Percentiles rank a stretch among this genome's conserved stretches.
Evolutionary conservation across 345 rosid species (phyloP).

Genomic region (Eucalyptus cloeziana): DNA sequence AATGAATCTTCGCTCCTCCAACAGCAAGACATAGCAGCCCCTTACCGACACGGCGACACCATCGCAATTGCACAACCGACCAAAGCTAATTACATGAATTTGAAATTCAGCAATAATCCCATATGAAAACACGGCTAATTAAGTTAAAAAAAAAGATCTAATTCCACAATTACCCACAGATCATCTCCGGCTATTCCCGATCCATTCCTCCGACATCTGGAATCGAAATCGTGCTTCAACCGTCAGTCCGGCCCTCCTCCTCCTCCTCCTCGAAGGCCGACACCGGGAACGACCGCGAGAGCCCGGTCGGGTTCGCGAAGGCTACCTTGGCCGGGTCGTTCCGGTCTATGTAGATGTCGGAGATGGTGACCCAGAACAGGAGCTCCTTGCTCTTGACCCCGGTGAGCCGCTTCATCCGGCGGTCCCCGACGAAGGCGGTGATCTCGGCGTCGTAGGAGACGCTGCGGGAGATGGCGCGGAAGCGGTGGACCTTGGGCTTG

Average conservation of each 20-base stretch:
- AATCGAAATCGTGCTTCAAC: neutral
- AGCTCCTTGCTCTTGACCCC: constrained; percentile 15
- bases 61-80: neutral
- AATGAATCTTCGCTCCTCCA: neutral
- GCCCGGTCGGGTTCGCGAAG: constrained; percentile 1
- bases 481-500: constrained; percentile 8
- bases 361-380: constrained; percentile 7
- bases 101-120: neutral
- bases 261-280: constrained; percentile 15
- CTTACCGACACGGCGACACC: neutral
- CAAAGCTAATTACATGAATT: neutral
- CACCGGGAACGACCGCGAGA: constrained; percentile 4
- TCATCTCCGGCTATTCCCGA: neutral
- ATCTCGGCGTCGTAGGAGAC: constrained; percentile 9
- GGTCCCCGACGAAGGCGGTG: constrained; percentile 11
- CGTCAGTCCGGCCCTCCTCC: neutral
- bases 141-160: neutral
- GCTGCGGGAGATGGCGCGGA: constrained; percentile 2
- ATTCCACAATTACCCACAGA: neutral
- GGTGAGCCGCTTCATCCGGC: constrained; percentile 2
- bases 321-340: constrained; percentile 4
- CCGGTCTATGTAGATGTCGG: constrained; percentile 1
- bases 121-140: neutral
- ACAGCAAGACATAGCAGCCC: neutral
- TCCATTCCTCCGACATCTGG: neutral